Base-by-base conservation (phyloP, 202 grass and related monocot species). In the Carex arenaria region DNA sequence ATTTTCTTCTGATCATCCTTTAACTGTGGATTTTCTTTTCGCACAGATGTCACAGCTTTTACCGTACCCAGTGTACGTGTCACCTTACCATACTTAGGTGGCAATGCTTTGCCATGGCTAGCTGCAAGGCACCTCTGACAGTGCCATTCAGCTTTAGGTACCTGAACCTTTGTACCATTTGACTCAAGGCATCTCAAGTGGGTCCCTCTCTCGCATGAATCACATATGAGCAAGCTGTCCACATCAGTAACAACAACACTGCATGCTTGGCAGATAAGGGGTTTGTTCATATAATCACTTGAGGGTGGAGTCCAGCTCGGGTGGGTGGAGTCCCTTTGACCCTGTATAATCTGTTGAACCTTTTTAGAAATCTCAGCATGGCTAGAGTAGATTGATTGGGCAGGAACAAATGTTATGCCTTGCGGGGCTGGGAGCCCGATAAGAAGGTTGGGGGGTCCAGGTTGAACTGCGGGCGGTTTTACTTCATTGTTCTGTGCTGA, bases 81-180 rank as follows among this genome's bases (percentile, higher is more conserved):
- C 63, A 99, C 96, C 88, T 90, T 91, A 74, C 96, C 96, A 88
- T 99, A 99, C 87, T 99, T 99, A n/a, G 96, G 93, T 68, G 96
- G 88, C 87, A 99, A 84, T 66, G 96, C 72, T 85, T 93, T 99
- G 7, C 96, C 96, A 81, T 96, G 89, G 83, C 87, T 99, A 69
- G 89, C 83, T 60, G 80, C 75, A 55, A 96, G 82, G 47, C 96
- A 99, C 63, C 87, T 89, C 70, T 87, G 88, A 82, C 96, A 99
- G 73, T 99, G 96, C 96, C 96, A 99, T 32, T 99, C 96, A 85
- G 81, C 84, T 90, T 94, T 94, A 80, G 93, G 93, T 81, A 91
- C 47, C 52, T 85, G 86, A 69, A 82, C 51, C 83, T 99, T 96
- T 65, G 87, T 91, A 82, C 87, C 93, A 83, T 89, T 87, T 49